A percentile compares a stretch with the other conserved stretches of the same genome.
Evolutionary conservation across 2,329 filamentous ascomycete species (phyloP).

Genomic region (Aspergillus fructus): DNA sequence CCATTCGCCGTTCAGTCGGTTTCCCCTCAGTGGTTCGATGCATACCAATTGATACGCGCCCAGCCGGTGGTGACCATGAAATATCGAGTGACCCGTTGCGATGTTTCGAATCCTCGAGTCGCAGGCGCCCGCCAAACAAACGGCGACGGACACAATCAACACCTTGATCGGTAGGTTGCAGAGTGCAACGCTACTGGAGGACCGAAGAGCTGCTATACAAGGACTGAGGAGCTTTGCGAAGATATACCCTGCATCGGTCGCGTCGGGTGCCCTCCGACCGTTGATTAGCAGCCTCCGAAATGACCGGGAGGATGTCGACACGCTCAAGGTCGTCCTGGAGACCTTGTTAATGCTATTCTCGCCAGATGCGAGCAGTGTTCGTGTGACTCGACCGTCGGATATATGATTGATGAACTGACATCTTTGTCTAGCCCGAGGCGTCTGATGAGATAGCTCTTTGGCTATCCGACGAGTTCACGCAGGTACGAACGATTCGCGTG

Average conservation of each 20-base stretch:
- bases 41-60: constrained; percentile 23
- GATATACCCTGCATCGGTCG: constrained; percentile 91
- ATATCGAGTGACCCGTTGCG: constrained; percentile 33
- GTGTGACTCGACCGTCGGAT: constrained; percentile 28
- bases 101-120: constrained; percentile 62
- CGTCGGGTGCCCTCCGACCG: constrained; percentile 84
- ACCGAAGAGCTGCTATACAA: constrained; percentile 87
- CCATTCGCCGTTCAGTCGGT: constrained; percentile 6
- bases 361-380: constrained; percentile 60
- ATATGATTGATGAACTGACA: constrained; percentile 21
- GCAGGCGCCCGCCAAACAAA: constrained; percentile 89
- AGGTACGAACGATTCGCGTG: constrained; percentile 51
- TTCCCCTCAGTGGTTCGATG: constrained; percentile 29
- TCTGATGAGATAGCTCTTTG: constrained; percentile 95
- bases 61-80: constrained; percentile 42
- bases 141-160: constrained; percentile 89
- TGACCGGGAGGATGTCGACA: constrained; percentile 93
- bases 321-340: constrained; percentile 90
- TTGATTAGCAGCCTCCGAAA: constrained; percentile 82
- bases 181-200: constrained; percentile 89
- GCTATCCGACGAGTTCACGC: constrained; percentile 97
- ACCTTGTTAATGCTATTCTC: constrained; percentile 92
- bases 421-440: constrained; percentile 69
- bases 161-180: constrained; percentile 82
- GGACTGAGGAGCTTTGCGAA: constrained; percentile 95